Evolutionary conservation across 768 basidiomycete species (phyloP), one percentile per base, ranked within the genome.

Genomic region (Tephrocybe rancida): DNA sequence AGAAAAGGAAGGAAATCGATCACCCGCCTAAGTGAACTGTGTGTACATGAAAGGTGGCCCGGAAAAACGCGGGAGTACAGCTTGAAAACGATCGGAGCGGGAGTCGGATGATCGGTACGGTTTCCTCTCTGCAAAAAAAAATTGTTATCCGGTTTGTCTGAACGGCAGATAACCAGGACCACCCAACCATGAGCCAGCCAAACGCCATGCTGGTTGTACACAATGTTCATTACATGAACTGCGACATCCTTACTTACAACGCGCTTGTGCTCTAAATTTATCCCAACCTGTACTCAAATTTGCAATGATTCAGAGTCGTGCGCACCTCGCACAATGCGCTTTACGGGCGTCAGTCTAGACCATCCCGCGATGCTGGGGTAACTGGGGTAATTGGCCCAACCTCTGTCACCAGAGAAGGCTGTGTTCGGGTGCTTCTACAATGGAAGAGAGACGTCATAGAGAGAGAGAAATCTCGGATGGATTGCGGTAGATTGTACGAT

Each of bases 1-100:
- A 39, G 25, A 55, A 45, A 50, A 51, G 22, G 51, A 32, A 25
- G 34, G 27, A 35, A 42, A 41, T 29, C 26, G 47, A 48, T 43
- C 39, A 48, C 19, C 24, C 24, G 39, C 30, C 27, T 24, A 30
- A 48, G 26, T 30, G 14, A 19, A 10, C 26, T 47, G n/a, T 37
- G 35, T 37, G 10, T 37, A 16, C 35, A 37, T 32, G 30, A 37
- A 43, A 47, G 37, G 22, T 26, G 29, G 21, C 22, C 30, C 51
- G 56, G 56, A 50, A 48, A 54, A 48, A 54, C 47, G 50, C 48
- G 48, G 43, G 46, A 27, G n/a, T n/a, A 38, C n/a, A 39, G 8
- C 21, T n/a, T n/a, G n/a, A 18, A 19, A 29, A 37, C 11, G 37
- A 22, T 46, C 29, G 35, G 42, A 44, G 26, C 32, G 21, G 34